A percentile compares a stretch with the other conserved stretches of the same genome.
Evolutionary conservation across 371 early-diverging fungal genomes (phyloP).

Genomic region (Actinomucor elegans): DNA sequence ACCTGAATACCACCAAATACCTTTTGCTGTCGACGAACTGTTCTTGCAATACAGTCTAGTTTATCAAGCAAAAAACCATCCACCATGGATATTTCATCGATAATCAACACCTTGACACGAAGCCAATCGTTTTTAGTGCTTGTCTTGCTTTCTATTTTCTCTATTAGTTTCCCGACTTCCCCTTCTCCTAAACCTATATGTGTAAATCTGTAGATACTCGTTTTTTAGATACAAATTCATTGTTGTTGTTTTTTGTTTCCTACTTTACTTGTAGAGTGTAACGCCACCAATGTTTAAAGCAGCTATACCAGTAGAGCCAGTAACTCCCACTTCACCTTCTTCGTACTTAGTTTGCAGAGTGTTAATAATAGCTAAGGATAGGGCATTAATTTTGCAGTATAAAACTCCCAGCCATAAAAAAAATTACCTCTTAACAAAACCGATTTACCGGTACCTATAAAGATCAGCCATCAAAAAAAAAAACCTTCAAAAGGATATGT

Average conservation of each 20-base stretch:
- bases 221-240: not conserved
- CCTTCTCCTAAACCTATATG: conserved; percentile 71
- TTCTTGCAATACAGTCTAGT: conserved; percentile 72
- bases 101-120: conserved; percentile 68
- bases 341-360: conserved; percentile 28
- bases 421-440: conserved; percentile 52
- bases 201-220: conserved; percentile 52
- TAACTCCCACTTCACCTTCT: conserved; percentile 61
- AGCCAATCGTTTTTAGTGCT: conserved; percentile 47
- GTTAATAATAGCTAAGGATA: conserved; percentile 57
- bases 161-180: conserved; percentile 33
- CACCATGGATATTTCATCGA: conserved; percentile 94
- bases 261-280: conserved; percentile 66
- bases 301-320: conserved; percentile 91
- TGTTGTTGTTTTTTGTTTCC: too few species aligned
- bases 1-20: conserved; percentile 94
- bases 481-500: too few species aligned
- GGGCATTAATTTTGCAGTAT: too few species aligned
- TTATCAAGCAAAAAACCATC: conserved; percentile 81
- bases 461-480: not conserved
- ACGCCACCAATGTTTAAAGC: conserved; percentile 81
- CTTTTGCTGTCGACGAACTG: conserved; percentile 34
- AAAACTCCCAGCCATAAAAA: too few species aligned
- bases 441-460: conserved; percentile 74
- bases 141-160: conserved; percentile 27